Conservation (phyloP, 1,284 basidiomycete species). For the Leccinum subfulvum region DNA sequence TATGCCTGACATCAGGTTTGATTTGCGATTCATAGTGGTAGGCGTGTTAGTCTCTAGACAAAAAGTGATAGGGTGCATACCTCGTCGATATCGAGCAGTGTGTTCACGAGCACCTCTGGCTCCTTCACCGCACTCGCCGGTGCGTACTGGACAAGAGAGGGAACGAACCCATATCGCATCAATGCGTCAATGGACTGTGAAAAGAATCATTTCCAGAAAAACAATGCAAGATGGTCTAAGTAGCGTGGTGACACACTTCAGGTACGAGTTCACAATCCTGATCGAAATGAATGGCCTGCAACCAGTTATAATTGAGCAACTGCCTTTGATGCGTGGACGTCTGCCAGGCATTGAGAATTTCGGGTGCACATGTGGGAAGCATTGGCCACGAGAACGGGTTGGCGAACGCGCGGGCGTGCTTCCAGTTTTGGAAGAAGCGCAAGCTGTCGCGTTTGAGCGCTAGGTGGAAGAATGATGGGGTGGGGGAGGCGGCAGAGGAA, state of each 20-base stretch:
- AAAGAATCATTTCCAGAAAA: not conserved
- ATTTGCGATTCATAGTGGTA: not conserved
- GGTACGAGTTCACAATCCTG: constrained; percentile 24
- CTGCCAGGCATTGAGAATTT: constrained; percentile 29
- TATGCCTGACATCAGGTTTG: constrained; percentile 24
- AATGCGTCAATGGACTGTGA: constrained; percentile 29
- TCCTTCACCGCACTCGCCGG: constrained; percentile 24
- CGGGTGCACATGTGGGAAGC: constrained; percentile 26
- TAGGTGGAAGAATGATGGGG: constrained; percentile 1
- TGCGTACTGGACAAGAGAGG: constrained; percentile 26
- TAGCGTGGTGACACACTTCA: constrained; percentile 15
- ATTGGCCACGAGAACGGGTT: constrained; percentile 35
- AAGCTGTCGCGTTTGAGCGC: constrained; percentile 23
- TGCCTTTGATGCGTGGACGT: constrained; percentile 27
- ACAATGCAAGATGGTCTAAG: not conserved
- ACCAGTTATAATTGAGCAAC: constrained; percentile 32
- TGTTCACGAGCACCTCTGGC: constrained; percentile 20
- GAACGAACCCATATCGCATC: constrained; percentile 28
- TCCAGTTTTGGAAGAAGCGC: constrained; percentile 34
- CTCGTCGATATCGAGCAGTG: constrained; percentile 30
- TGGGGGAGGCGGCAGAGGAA: not conserved
- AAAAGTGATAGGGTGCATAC: constrained; percentile 7
- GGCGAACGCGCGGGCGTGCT: constrained; percentile 31
- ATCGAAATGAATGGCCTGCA: constrained; percentile 30
- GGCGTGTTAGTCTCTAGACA: not conserved